phyloP scores from a whole-genome alignment of 2,329 filamentous ascomycete genomes.

The Coniochaeta pulveracea region DNA sequence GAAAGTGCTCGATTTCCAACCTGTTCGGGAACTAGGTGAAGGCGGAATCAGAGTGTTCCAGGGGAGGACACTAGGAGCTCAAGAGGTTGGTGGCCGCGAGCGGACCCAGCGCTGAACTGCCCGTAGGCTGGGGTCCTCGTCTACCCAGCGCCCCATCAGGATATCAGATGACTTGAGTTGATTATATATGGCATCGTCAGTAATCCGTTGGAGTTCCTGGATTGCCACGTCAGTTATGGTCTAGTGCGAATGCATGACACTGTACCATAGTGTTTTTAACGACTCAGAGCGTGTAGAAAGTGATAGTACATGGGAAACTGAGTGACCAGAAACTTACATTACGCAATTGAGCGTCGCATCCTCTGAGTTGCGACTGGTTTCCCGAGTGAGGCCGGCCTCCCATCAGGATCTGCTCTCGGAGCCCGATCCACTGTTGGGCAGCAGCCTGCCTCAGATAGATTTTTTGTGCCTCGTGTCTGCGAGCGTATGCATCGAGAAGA shows the following conservation, averaged over 20 bases:
- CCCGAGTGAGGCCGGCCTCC: constrained; percentile 35
- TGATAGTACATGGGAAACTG: too few species aligned
- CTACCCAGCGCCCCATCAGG: constrained; percentile 47
- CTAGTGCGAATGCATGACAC: too few species aligned
- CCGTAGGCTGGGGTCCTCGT: constrained; percentile 48
- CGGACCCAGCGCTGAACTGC: constrained; percentile 49
- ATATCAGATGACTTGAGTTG: constrained; percentile 42
- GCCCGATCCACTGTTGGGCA: constrained; percentile 47
- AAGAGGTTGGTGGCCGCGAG: constrained; percentile 26
- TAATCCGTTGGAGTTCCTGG: constrained; percentile 46
- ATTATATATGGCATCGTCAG: constrained; percentile 46
- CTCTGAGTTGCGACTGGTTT: constrained; percentile 35
- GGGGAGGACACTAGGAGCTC: too few species aligned
- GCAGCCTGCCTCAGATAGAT: constrained; percentile 51
- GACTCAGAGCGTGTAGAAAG: too few species aligned
- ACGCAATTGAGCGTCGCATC: constrained; percentile 46
- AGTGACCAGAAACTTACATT: constrained; percentile 28
- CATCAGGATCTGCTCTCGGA: constrained; percentile 40
- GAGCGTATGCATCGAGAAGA: constrained; percentile 46
- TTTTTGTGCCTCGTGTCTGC: constrained; percentile 53
- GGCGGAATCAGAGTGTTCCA: too few species aligned
- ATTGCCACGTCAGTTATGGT: neutral
- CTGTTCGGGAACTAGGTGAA: too few species aligned
- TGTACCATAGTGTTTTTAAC: too few species aligned
- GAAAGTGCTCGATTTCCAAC: too few species aligned